Conservation (phyloP, 306 rosid genomes). For the Pyrus pyrifolia region DNA sequence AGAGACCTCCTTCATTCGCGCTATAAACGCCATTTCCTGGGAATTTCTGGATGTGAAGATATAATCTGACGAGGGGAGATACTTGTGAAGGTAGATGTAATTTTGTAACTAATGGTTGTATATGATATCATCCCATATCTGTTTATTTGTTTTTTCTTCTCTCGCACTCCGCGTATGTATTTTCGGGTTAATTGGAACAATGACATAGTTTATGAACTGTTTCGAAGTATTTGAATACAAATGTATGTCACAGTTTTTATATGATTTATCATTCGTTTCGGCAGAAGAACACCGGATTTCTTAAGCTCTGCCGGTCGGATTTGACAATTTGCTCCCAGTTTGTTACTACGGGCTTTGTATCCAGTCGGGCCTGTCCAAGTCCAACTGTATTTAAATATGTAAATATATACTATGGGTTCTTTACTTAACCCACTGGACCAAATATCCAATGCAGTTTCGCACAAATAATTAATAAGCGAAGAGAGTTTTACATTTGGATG, state of each 20-base stretch:
- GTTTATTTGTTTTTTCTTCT: constrained; percentile 32
- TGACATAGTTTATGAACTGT: constrained; percentile 35
- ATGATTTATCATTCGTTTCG: constrained; percentile 13
- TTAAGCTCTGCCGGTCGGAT: no score
- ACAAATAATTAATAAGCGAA: no score
- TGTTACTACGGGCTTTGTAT: no score
- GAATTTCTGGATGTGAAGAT: constrained; percentile 22
- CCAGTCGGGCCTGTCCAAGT: no score
- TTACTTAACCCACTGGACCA: no score
- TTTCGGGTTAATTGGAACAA: constrained; percentile 27
- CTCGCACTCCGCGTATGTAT: constrained; percentile 23
- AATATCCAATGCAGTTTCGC: no score
- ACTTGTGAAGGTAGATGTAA: constrained; percentile 26
- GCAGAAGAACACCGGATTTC: background rate
- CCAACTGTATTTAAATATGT: no score
- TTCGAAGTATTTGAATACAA: constrained; percentile 33
- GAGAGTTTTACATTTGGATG: no score
- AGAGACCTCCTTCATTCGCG: constrained; percentile 12
- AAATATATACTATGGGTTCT: no score
- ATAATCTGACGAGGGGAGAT: constrained; percentile 22
- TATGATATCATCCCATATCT: constrained; percentile 51
- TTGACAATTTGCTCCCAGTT: no score
- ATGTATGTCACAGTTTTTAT: constrained; percentile 23
- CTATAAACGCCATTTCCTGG: constrained; percentile 32
- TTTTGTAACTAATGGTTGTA: constrained; percentile 79